Percentiles rank a stretch among this genome's conserved stretches.
Conservation (phyloP, 2,329 filamentous ascomycete species). For the Aspergillus puulaauensis region DNA sequence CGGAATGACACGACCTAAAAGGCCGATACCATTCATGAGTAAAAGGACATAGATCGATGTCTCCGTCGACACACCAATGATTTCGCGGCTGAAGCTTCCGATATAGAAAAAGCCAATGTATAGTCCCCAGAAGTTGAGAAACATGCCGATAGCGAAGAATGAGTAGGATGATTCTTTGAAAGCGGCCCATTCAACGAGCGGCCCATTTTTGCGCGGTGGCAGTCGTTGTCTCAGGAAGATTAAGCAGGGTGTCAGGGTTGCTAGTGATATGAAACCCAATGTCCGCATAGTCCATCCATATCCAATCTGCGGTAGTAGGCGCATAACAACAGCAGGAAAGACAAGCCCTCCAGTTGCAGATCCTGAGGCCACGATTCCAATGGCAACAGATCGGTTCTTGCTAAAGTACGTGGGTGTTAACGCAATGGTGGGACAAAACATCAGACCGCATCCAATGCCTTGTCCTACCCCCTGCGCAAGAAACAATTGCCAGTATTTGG, state of each 20-base stretch:
- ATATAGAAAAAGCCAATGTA: slow-evolving; percentile 56
- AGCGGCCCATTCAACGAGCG: slow-evolving; percentile 52
- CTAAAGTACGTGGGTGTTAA: slow-evolving; percentile 62
- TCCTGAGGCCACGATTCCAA: slow-evolving; percentile 61
- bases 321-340: slow-evolving; percentile 59
- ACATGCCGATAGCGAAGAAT: slow-evolving; percentile 43
- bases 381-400: slow-evolving; percentile 58
- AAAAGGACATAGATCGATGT: slow-evolving; percentile 61
- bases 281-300: slow-evolving; percentile 66
- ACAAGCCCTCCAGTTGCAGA: slow-evolving; percentile 63
- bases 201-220: slow-evolving; percentile 50
- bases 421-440: slow-evolving; percentile 56
- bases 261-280: slow-evolving; percentile 60
- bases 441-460: slow-evolving; percentile 55
- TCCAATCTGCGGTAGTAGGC: slow-evolving; percentile 59
- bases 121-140: slow-evolving; percentile 52
- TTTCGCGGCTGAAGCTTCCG: slow-evolving; percentile 40
- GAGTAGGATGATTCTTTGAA: slow-evolving; percentile 53
- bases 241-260: slow-evolving; percentile 41
- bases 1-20: slow-evolving; percentile 58
- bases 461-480: slow-evolving; percentile 57
- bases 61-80: slow-evolving; percentile 42
- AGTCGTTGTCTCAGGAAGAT: slow-evolving; percentile 51
- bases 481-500: slow-evolving; percentile 51
- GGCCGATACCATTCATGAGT: slow-evolving; percentile 63